A percentile compares a stretch with the other conserved stretches of the same genome.
Conservation (phyloP, 805 yeast species). For the Yarrowia sp. region DNA sequence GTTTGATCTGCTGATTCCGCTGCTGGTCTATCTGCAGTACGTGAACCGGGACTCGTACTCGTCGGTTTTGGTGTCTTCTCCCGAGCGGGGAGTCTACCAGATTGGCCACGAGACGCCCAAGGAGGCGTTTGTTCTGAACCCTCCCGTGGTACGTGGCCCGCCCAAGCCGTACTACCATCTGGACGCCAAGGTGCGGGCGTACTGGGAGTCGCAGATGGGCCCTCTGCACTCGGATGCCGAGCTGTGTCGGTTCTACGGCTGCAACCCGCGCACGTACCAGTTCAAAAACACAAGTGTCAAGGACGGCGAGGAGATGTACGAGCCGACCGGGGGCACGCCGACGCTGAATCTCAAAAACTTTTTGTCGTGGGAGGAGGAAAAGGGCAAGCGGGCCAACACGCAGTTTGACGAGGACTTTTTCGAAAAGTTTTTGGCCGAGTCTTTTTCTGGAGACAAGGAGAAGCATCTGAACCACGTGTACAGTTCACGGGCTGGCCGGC, state of each 20-base stretch:
- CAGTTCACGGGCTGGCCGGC: background rate
- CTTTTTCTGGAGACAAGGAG: constrained; percentile 7
- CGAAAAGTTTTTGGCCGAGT: constrained; percentile 10
- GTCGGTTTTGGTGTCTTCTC: background rate
- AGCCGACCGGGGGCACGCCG: background rate
- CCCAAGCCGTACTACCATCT: constrained; percentile 10
- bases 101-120: constrained; percentile 17
- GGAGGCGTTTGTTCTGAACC: background rate
- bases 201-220: constrained; percentile 12
- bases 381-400: constrained; percentile 8
- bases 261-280: background rate
- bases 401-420: constrained; percentile 23
- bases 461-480: constrained; percentile 17
- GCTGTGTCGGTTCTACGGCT: constrained; percentile 13
- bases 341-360: constrained; percentile 1
- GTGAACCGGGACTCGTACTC: constrained; percentile 20
- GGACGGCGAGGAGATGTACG: constrained; percentile 21
- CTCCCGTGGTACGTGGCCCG: background rate
- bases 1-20: constrained; percentile 9
- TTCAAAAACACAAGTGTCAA: constrained; percentile 14
- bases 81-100: constrained; percentile 15
- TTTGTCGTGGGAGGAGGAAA: constrained; percentile 16
- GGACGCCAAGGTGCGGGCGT: constrained; percentile 15
- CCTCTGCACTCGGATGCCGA: constrained; percentile 11
- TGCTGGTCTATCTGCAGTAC: constrained; percentile 14